These are phyloP conservation scores for Diaporthe vexans DNA, from an alignment of 2,329 filamentous ascomycete genomes.

Conservation along the genomic window DNA sequence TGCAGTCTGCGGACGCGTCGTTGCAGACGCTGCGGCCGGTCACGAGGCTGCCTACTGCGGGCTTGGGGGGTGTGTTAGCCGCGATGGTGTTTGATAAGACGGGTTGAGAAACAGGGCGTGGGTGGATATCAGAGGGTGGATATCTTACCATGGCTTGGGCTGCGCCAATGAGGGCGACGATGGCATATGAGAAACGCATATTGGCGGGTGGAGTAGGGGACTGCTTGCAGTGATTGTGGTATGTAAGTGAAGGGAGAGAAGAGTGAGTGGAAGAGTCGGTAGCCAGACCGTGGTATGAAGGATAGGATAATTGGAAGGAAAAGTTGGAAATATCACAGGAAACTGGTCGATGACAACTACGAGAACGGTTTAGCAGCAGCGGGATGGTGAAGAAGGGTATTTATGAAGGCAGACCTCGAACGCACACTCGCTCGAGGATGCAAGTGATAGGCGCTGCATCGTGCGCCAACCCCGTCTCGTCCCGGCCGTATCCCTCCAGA, in stretches of 20 bases:
- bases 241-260: constrained; percentile 3
- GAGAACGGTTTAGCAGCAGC: not conserved
- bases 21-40: constrained; percentile 14
- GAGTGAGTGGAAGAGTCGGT: constrained; percentile 29
- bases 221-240: constrained; percentile 16
- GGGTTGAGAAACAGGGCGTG: no score
- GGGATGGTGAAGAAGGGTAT: not conserved
- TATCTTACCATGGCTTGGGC: constrained; percentile 34
- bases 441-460: constrained; percentile 6
- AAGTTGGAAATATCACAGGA: not conserved
- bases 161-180: constrained; percentile 32
- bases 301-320: not conserved
- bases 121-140: not conserved
- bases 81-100: no score
- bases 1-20: not conserved
- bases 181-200: constrained; percentile 39
- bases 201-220: constrained; percentile 6
- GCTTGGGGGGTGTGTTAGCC: constrained; percentile 5
- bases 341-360: constrained; percentile 8
- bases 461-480: constrained; percentile 23
- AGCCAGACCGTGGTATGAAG: constrained; percentile 22
- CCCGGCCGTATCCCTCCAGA: not conserved
- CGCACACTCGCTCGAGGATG: not conserved
- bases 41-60: constrained; percentile 4
- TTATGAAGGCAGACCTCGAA: not conserved